Evolutionary conservation across 23 red algal species (phyloP).

Genomic region (Gracilaria caudata): DNA sequence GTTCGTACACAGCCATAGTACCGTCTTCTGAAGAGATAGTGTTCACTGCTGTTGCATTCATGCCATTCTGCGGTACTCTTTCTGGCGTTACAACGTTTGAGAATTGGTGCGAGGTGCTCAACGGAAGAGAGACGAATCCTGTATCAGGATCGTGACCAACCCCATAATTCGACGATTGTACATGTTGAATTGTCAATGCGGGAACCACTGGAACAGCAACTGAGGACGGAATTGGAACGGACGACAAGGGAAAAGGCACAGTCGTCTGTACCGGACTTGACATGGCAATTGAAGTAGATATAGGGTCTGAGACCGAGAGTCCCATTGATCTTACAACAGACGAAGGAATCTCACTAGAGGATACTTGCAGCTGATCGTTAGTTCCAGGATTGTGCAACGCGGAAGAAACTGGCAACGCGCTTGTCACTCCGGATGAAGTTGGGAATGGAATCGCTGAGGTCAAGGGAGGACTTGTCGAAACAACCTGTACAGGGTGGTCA

Average conservation of each 20-base stretch:
- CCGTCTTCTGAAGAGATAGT: not conserved
- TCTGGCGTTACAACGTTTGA: not conserved
- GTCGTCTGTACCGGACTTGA: not conserved
- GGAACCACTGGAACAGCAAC: conserved; percentile 28
- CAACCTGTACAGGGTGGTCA: conserved; percentile 6
- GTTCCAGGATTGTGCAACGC: not conserved
- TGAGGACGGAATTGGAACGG: conserved; percentile 16
- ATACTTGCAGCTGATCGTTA: conserved; percentile 6
- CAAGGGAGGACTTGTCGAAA: not conserved
- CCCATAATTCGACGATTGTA: not conserved
- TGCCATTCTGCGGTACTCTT: conserved; percentile 6
- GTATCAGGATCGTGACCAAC: not conserved
- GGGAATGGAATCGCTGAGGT: not conserved
- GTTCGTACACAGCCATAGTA: not conserved
- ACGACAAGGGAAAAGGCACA: conserved; percentile 13
- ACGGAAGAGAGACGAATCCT: not conserved
- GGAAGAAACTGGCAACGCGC: not conserved
- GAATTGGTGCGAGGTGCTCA: conserved; percentile 6
- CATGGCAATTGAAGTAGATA: conserved; percentile 13
- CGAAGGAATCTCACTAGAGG: not conserved
- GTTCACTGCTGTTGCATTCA: not conserved
- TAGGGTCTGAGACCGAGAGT: not conserved
- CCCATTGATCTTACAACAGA: not conserved
- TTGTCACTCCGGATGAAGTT: not conserved
- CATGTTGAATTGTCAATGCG: conserved; percentile 5